phyloP scores from a whole-genome alignment of 805 yeast genomes.

The Candida andamanensis region DNA sequence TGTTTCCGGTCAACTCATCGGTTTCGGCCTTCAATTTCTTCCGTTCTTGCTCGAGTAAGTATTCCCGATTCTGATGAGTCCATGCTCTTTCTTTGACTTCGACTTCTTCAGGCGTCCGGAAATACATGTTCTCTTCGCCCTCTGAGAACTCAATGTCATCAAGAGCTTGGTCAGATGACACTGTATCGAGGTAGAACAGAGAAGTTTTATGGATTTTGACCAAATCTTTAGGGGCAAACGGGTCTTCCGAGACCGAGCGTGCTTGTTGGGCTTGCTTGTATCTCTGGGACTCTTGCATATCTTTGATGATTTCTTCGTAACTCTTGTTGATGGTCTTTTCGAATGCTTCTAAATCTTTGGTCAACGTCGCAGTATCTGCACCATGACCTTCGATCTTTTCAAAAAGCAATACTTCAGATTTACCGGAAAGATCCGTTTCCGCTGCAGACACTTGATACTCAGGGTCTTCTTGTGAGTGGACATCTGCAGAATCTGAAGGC shows the following conservation, averaged over 20 bases:
- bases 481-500: too few relatives aligned
- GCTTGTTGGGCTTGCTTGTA: constrained; percentile 4
- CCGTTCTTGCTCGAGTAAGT: constrained; percentile 75
- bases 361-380: too few relatives aligned
- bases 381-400: too few relatives aligned
- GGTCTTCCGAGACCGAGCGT: constrained; percentile 8
- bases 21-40: constrained; percentile 81
- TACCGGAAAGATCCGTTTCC: too few relatives aligned
- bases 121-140: constrained; percentile 70
- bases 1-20: constrained; percentile 79
- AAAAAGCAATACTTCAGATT: too few relatives aligned
- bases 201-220: constrained; percentile 53
- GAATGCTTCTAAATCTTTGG: neutral
- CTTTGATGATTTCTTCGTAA: neutral
- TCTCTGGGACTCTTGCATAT: too few relatives aligned
- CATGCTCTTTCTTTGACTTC: constrained; percentile 69
- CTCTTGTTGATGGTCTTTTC: constrained; percentile 1
- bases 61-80: constrained; percentile 87
- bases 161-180: constrained; percentile 57
- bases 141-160: constrained; percentile 53
- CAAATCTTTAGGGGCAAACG: constrained; percentile 43
- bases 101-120: constrained; percentile 52
- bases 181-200: constrained; percentile 42
- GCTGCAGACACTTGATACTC: too few relatives aligned
- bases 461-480: too few relatives aligned